Base-by-base conservation (phyloP, 495 filamentous ascomycete genomes). In the Aspergillus ellipticus region DNA sequence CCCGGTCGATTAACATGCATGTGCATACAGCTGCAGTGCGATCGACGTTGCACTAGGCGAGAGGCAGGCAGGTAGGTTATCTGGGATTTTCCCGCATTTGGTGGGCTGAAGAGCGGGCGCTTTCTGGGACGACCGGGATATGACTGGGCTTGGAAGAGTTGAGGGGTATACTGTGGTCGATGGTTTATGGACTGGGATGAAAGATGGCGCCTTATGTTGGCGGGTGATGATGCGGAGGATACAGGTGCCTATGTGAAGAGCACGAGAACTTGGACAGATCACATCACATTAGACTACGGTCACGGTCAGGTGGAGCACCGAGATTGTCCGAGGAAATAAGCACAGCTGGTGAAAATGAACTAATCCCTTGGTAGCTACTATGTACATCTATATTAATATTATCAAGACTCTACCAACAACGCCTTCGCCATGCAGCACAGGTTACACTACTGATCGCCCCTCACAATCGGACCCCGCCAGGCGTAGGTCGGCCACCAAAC, bases 401-500 rank as follows among this genome's bases (percentile, higher is more conserved):
- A 39, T 13, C 35, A 39, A 39, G 11, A 4, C 45, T 55, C 54
- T 56, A 57, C 21, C 39, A 17, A 54, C 45, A 71, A 66, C 65
- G 60, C 68, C 70, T 56, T 56, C 57, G 66, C 65, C 65, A 67
- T 66, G 65, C 57, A 58, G 33, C 35, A 39, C n/a, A 9, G 35
- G 35, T 39, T 39, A 39, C 35, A 39, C 35, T 39, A 42, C 21
- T 16, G n/a, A 46, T 22, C 31, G 35, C 17, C 16, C 16, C 16
- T 45, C 57, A 63, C n/a, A 76, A 59, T 33, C 71, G 64, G 54
- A 84, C 62, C 13, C 74, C 67, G 39, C 80, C 80, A 66, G 80
- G 77, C 28, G 67, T 69, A 29, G 75, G 66, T 51, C 82, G 69
- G 5, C 83, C 80, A 33, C 83, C 81, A 69, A 86, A 84, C 67